These are phyloP conservation scores for Capronia coronata DNA, from an alignment of 2,329 filamentous ascomycete species.

Conservation along the genomic window DNA sequence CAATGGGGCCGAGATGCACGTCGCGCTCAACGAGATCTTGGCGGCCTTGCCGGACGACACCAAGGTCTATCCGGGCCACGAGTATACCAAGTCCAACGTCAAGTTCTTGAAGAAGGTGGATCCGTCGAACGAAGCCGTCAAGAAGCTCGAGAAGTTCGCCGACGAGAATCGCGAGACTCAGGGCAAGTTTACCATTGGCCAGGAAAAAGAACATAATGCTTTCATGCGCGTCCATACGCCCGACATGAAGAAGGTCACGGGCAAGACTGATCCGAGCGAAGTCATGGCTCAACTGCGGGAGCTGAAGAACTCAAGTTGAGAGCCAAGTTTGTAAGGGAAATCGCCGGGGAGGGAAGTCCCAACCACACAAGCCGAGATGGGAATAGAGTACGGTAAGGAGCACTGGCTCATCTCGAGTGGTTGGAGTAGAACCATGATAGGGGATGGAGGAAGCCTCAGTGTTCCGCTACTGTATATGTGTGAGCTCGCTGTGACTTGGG, in stretches of 20 bases:
- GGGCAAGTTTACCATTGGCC: slow-evolving; percentile 91
- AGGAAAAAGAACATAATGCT: slow-evolving; percentile 91
- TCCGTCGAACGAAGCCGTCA: slow-evolving; percentile 53
- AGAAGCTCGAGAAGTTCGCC: slow-evolving; percentile 70
- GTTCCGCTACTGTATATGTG: too few relatives aligned
- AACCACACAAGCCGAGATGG: too few relatives aligned
- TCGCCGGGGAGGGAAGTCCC: too few relatives aligned
- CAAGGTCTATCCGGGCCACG: slow-evolving; percentile 87
- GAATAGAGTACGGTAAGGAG: too few relatives aligned
- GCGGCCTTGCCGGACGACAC: slow-evolving; percentile 80
- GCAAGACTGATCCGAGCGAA: slow-evolving; percentile 69
- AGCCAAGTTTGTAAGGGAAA: background rate
- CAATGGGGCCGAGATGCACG: slow-evolving; percentile 82
- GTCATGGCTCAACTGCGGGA: slow-evolving; percentile 82
- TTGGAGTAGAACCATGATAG: too few relatives aligned
- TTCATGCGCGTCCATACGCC: slow-evolving; percentile 86
- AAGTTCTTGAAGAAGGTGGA: slow-evolving; percentile 56
- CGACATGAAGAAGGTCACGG: slow-evolving; percentile 73
- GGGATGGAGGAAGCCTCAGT: too few relatives aligned
- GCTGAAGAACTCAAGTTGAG: slow-evolving; percentile 60
- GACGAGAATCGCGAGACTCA: slow-evolving; percentile 79
- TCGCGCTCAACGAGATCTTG: slow-evolving; percentile 79
- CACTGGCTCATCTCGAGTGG: too few relatives aligned
- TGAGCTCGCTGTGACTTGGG: too few relatives aligned
- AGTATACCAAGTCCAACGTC: slow-evolving; percentile 96